Percentiles rank a stretch among this genome's conserved stretches.
These are phyloP conservation scores for Leccinum fibrillosum DNA, from an alignment of 768 basidiomycete genomes.

Conservation along the genomic window DNA sequence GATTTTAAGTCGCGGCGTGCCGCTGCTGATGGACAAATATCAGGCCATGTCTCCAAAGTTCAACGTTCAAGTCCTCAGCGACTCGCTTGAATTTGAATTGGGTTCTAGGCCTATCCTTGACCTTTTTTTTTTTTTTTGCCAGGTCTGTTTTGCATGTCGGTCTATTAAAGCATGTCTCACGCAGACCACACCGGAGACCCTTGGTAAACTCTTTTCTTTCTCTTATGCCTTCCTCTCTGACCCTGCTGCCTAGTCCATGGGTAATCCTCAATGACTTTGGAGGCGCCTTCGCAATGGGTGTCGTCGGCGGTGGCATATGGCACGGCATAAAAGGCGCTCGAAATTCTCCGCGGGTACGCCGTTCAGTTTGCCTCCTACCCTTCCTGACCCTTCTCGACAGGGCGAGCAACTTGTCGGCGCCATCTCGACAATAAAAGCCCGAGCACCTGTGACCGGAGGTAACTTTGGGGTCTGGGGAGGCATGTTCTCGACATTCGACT, in stretches of 20 bases:
- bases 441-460: too few species aligned
- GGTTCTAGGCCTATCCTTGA: too few species aligned
- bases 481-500: conserved; percentile 98
- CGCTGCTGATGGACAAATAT: too few species aligned
- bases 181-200: conserved; percentile 94
- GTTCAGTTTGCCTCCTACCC: not conserved
- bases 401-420: conserved; percentile 95
- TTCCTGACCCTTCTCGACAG: conserved; percentile 36
- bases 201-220: conserved; percentile 46
- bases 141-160: not conserved
- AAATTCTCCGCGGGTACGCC: conserved; percentile 86
- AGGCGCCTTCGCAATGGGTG: conserved; percentile 97
- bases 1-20: too few species aligned
- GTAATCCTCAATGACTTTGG: conserved; percentile 98
- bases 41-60: too few species aligned
- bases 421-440: conserved; percentile 50
- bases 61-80: too few species aligned
- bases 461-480: conserved; percentile 97
- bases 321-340: conserved; percentile 95
- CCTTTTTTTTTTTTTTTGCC: too few species aligned
- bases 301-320: conserved; percentile 97
- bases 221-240: not conserved
- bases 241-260: conserved; percentile 72
- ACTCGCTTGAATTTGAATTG: too few species aligned
- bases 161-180: conserved; percentile 58